A percentile compares a stretch with the other conserved stretches of the same genome.
phyloP scores from a whole-genome alignment of 108 stramenopile genomes.

The Skeletonema grethae region DNA sequence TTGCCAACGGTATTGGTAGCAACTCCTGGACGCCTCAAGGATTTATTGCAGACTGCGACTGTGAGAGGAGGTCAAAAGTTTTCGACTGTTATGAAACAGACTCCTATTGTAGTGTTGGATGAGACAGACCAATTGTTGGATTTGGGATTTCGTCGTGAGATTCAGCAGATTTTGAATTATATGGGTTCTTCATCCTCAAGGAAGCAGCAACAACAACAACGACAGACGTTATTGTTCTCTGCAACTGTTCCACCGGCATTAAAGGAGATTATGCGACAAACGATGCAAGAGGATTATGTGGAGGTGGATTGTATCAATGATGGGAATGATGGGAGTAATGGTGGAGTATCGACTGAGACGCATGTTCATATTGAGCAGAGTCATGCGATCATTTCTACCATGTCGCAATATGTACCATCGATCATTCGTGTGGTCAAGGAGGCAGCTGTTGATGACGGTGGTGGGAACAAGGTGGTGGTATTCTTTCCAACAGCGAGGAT shows the following conservation, averaged over 20 bases:
- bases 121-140: constrained; percentile 95
- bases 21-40: constrained; percentile 90
- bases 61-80: constrained; percentile 45
- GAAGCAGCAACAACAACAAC: constrained; percentile 22
- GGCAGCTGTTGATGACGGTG: constrained; percentile 52
- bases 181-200: constrained; percentile 60
- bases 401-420: constrained; percentile 55
- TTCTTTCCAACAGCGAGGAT: constrained; percentile 92
- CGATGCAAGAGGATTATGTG: constrained; percentile 46
- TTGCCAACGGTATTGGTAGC: constrained; percentile 84
- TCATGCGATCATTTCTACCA: constrained; percentile 48
- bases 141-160: constrained; percentile 90
- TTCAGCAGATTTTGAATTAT: constrained; percentile 68
- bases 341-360: constrained; percentile 41
- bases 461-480: constrained; percentile 75
- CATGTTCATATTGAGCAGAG: constrained; percentile 62
- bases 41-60: constrained; percentile 82
- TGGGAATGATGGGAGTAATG: background rate
- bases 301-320: constrained; percentile 68
- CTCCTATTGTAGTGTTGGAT: constrained; percentile 84
- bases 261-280: constrained; percentile 56
- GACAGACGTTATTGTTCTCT: constrained; percentile 95
- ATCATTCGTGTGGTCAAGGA: constrained; percentile 48
- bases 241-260: constrained; percentile 86
- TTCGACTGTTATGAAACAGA: constrained; percentile 43